A percentile compares a stretch with the other conserved stretches of the same genome.
Evolutionary conservation across 371 early-diverging fungal genomes (phyloP).

Genomic region (Sporodiniella umbellata): DNA sequence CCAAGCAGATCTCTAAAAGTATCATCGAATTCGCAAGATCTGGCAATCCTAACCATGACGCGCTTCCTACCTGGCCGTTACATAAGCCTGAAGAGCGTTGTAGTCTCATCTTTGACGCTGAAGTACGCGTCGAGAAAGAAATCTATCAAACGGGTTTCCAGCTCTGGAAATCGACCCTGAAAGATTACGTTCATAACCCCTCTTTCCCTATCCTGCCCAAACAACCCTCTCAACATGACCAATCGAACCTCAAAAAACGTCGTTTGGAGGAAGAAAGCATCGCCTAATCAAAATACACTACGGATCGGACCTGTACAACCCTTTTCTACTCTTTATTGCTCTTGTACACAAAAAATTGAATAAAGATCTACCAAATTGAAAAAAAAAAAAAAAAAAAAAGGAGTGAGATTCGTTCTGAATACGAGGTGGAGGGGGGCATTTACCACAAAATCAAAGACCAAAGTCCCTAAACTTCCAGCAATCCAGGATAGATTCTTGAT

Average conservation of each 20-base stretch:
- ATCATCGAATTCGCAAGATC: conserved; percentile 26
- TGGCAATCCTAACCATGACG: conserved; percentile 25
- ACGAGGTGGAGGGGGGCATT: too few relatives aligned
- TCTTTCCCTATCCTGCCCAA: conserved; percentile 20
- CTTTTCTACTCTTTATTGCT: too few relatives aligned
- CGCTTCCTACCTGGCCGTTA: conserved; percentile 30
- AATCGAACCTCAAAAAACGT: neutral
- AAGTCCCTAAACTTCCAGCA: conserved; percentile 43
- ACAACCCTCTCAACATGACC: neutral
- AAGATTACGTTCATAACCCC: conserved; percentile 25
- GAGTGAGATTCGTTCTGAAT: conserved; percentile 8
- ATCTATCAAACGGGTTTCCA: conserved; percentile 20
- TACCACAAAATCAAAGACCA: conserved; percentile 57
- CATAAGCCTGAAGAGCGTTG: conserved; percentile 15
- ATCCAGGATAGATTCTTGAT: conserved; percentile 56
- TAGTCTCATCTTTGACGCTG: conserved; percentile 32
- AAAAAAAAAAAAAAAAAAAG: neutral
- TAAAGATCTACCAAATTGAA: conserved; percentile 40
- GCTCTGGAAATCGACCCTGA: conserved; percentile 26
- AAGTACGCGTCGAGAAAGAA: conserved; percentile 20
- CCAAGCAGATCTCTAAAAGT: conserved; percentile 26
- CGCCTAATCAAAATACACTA: too few relatives aligned
- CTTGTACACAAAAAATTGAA: conserved; percentile 49
- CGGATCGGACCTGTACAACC: too few relatives aligned
- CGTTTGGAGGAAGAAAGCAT: too few relatives aligned